Percentiles rank a stretch among this genome's conserved stretches.
These are phyloP conservation scores for Jamesozyma rosinii DNA, from an alignment of 805 yeast species.

Conservation along the genomic window DNA sequence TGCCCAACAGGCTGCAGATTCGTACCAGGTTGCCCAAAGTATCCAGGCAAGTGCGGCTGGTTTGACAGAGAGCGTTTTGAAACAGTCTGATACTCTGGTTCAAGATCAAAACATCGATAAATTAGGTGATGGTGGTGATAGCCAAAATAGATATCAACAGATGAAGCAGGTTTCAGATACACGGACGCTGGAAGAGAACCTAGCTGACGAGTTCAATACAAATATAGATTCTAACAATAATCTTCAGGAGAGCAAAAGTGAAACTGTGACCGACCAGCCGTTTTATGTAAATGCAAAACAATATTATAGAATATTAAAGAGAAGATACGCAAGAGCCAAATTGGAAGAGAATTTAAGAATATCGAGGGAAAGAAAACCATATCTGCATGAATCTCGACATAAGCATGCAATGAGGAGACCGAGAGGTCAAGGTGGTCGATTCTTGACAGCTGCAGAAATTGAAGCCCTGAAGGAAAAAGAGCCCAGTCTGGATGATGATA, in stretches of 20 bases:
- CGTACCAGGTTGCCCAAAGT: neutral
- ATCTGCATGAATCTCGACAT: slow-evolving; percentile 92
- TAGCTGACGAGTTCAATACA: neutral
- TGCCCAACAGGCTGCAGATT: neutral
- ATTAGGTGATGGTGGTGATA: neutral
- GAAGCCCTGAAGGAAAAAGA: slow-evolving; percentile 43
- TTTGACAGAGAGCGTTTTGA: neutral
- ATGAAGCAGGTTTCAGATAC: neutral
- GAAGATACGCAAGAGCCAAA: slow-evolving; percentile 89
- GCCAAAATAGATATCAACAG: neutral
- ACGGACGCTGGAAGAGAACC: neutral
- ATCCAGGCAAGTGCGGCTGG: neutral
- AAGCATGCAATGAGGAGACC: slow-evolving; percentile 99
- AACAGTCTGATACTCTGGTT: neutral
- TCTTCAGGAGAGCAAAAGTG: neutral
- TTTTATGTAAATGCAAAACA: slow-evolving; percentile 97
- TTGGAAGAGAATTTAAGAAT: slow-evolving; percentile 81
- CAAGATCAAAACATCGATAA: neutral
- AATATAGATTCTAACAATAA: neutral
- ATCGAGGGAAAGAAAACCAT: slow-evolving; percentile 85
- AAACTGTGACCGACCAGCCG: slow-evolving; percentile 57
- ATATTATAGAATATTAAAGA: slow-evolving; percentile 84
- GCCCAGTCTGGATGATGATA: too few relatives aligned
- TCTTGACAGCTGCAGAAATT: slow-evolving; percentile 83
- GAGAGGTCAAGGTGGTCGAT: slow-evolving; percentile 97